These are phyloP conservation scores for Geranomyces michiganensis DNA, from an alignment of 192 early-diverging fungal species.

Conservation along the genomic window DNA sequence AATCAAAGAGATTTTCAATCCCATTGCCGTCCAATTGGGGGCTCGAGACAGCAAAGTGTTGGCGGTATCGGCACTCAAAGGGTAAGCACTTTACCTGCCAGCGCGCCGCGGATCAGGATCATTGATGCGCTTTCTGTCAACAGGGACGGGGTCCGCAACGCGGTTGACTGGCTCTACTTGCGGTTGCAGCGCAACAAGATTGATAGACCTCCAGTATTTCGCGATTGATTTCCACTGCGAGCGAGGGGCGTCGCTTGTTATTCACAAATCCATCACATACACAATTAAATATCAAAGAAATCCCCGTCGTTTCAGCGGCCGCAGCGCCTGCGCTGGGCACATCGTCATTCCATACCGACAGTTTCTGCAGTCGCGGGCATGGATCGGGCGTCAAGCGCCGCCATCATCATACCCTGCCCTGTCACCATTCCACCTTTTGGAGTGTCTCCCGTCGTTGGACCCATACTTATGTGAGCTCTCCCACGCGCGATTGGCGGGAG, in stretches of 20 bases:
- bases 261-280: neutral
- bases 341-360: neutral
- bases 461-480: neutral
- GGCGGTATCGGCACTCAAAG: constrained; percentile 77
- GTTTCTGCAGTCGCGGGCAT: constrained; percentile 11
- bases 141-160: constrained; percentile 81
- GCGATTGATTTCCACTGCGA: neutral
- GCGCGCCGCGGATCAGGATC: neutral
- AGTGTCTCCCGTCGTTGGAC: neutral
- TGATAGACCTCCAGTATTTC: constrained; percentile 76
- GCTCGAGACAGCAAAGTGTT: constrained; percentile 86
- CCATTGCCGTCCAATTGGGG: constrained; percentile 79
- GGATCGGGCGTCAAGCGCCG: neutral
- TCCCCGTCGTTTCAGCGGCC: neutral
- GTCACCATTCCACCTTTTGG: constrained; percentile 17
- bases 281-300: constrained; percentile 6
- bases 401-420: constrained; percentile 8
- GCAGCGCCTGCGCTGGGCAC: constrained; percentile 7
- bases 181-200: constrained; percentile 81
- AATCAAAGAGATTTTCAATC: constrained; percentile 91
- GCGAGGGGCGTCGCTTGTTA: neutral
- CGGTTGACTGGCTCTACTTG: constrained; percentile 89
- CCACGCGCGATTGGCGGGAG: constrained; percentile 27
- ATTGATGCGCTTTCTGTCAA: neutral
- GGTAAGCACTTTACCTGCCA: constrained; percentile 58